Base-by-base conservation (phyloP, 1,284 basidiomycete genomes). In the Bjerkandera adusta region DNA sequence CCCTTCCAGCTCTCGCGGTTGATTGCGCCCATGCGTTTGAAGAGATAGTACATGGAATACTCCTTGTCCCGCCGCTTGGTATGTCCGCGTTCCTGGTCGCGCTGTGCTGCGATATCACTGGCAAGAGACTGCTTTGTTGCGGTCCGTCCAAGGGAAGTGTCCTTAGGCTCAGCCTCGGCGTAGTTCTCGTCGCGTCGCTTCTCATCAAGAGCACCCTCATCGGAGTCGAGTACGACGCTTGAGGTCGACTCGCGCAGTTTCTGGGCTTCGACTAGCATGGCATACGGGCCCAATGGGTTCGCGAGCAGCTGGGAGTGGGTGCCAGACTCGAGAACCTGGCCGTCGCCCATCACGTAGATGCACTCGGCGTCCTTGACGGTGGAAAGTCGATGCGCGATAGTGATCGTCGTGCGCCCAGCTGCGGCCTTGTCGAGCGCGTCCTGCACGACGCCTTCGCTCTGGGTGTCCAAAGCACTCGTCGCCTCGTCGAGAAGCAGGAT, bases 371-470 rank as follows among this genome's bases (percentile, higher is more conserved):
- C 79, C 66, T 85, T 88, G 70, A 90, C 83, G n/a, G 87, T 90
- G 5, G 83, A 87, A 1, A 89, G 70, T 52, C 87, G 77, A 57
- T 89, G 86, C 20, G 83, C 84, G 48, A 85, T 86, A 13, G 81
- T 85, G 62, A 89, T 89, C 1, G 86, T 89, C 4, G 87, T 89
- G 26, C 43, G 34, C 12, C 43, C 77, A 22, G 81, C 77, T 7
- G 90, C 76, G 46, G 93, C 94, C 67, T 92, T 92, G 65, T 97
- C 94, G 40, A 98, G 71, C 5, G 95, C 96, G 59, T 95, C 86
- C 67, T 97, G 93, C 0, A 99, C 96, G 48, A 98, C 76, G 40
- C 89, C 88, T 65, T 99, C 96, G 1, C 82, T 85, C 62, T 90
- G 83, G 1, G 92, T 92, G 66, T 97, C 94, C 10, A 97, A 75